Evolutionary conservation across 2,329 filamentous ascomycete species (phyloP), one percentile per base, ranked within the genome.

Genomic region (Apiospora phragmitis): DNA sequence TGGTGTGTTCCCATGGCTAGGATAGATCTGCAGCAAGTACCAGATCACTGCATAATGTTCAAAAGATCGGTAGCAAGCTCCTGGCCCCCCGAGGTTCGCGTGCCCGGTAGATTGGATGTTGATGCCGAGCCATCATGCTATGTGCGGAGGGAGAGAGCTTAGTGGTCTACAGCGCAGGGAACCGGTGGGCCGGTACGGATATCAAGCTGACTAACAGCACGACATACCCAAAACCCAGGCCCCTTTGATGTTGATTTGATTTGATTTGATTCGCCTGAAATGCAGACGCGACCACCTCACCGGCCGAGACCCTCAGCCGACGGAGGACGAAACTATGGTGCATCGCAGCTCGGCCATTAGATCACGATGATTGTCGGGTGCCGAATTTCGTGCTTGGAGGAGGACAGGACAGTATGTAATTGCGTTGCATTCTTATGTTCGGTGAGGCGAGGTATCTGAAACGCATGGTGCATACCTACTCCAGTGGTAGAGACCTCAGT

Each of bases 381-480:
- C 35, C 18, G 18, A 6, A 38, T 38, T 35, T 32, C 32, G 55
- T n/a, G 55, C 55, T 38, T 38, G 21, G 32, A 62, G 18, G 21
- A 35, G 21, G 29, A 62, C 55, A 21, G 29, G 21, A n/a, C 38
- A 7, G 51, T 35, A n/a, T n/a, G 55, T 3, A 62, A 11, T 21
- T 24, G 55, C 55, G 55, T 38, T 38, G 29, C 55, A 62, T 62
- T n/a, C n/a, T n/a, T 62, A 38, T 38, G 55, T 14, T 62, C 55
- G 55, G 32, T 62, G 55, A 62, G 55, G 16, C 29, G 55, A 62
- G 32, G 55, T 62, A 62, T 32, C 55, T 62, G 55, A 62, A 62
- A 62, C 55, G 35, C 32, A 62, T 7, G 55, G 55, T 62, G 55
- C 55, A 62, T 62, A 38, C 51, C 41, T 14, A 12, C 29, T 62